A percentile compares a stretch with the other conserved stretches of the same genome.
Conservation (phyloP, 2,329 filamentous ascomycete species). For the Fusarium protoensiforme region DNA sequence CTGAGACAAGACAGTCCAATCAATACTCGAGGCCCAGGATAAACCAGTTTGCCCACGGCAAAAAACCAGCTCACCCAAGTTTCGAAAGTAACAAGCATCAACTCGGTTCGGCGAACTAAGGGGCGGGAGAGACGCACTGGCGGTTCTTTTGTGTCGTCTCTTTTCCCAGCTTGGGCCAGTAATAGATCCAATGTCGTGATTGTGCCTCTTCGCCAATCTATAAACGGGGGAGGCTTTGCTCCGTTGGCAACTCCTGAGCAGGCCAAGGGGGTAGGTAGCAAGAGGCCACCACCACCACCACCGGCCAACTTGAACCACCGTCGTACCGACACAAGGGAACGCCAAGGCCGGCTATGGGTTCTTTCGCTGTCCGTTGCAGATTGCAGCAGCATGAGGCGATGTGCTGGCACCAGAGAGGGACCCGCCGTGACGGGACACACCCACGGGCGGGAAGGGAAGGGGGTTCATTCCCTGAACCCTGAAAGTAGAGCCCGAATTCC, state of each 20-base stretch:
- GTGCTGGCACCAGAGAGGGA: conserved; percentile 4
- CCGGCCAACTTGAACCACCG: background rate
- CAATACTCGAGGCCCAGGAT: background rate
- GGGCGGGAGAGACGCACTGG: background rate
- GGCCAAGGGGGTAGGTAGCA: background rate
- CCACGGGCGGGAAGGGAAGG: background rate
- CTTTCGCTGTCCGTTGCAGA: background rate
- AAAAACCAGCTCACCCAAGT: background rate
- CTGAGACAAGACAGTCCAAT: background rate
- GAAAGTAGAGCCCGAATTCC: background rate
- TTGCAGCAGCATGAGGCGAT: conserved; percentile 8
- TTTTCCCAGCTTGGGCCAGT: background rate
- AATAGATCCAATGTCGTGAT: background rate
- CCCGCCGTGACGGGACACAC: conserved; percentile 3
- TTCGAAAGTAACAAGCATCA: background rate
- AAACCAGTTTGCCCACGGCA: background rate
- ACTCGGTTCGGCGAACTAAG: background rate
- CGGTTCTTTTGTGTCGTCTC: background rate
- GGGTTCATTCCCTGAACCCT: background rate
- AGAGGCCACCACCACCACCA: background rate
- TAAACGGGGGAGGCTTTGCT: background rate
- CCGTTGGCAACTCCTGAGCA: background rate
- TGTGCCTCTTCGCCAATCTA: background rate
- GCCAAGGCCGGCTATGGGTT: conserved; percentile 20
- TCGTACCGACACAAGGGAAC: conserved; percentile 39